These are phyloP conservation scores for Schizochytrium sp. DNA, from an alignment of 108 stramenopile genomes.

Conservation along the genomic window DNA sequence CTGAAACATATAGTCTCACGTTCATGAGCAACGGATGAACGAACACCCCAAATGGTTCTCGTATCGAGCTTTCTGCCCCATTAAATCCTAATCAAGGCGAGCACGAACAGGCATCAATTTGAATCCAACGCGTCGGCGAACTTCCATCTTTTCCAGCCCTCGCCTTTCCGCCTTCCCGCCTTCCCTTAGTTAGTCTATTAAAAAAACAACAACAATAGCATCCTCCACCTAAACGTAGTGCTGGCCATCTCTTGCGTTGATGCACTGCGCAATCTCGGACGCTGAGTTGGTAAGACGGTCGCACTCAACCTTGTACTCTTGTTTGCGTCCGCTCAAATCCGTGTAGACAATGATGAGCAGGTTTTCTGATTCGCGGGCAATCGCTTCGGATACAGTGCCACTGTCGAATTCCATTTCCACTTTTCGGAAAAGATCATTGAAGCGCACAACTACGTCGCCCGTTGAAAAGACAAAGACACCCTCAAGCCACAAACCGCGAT, in stretches of 20 bases:
- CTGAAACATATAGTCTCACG: too few species aligned
- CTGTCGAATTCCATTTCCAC: conserved; percentile 11
- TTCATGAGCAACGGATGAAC: too few species aligned
- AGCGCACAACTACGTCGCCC: not conserved
- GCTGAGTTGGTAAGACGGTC: not conserved
- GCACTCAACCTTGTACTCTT: not conserved
- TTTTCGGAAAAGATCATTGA: not conserved
- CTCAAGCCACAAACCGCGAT: not conserved
- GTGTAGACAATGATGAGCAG: not conserved
- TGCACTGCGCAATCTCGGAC: not conserved
- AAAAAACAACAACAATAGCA: too few species aligned
- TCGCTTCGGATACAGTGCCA: not conserved
- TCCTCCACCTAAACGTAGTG: not conserved
- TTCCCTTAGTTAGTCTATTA: too few species aligned
- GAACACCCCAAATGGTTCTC: too few species aligned
- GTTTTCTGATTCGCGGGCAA: not conserved
- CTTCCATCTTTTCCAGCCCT: too few species aligned
- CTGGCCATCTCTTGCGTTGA: not conserved
- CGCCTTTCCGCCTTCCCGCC: too few species aligned
- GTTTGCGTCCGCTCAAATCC: not conserved
- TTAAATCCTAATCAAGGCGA: too few species aligned
- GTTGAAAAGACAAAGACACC: conserved; percentile 9
- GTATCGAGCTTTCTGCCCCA: too few species aligned
- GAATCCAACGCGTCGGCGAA: too few species aligned
- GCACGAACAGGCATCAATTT: too few species aligned